These are phyloP conservation scores for Spergularia bocconei DNA, from an alignment of 148 eudicot species.

Conservation along the genomic window DNA sequence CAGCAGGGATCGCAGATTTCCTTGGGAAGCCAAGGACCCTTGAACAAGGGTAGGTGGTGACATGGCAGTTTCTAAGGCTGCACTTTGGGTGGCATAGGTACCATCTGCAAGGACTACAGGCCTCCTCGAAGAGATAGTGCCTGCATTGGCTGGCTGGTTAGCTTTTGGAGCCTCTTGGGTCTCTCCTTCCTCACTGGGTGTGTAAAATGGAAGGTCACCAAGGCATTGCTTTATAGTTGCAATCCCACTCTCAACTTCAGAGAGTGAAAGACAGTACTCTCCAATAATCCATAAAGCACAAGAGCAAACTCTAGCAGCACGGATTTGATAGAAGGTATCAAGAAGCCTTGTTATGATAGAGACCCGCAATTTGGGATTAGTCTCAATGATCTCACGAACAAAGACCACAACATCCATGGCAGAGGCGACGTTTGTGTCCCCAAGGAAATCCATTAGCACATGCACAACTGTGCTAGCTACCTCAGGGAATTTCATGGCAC, in stretches of 20 bases:
- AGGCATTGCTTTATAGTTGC: conserved; percentile 85
- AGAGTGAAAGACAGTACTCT: conserved; percentile 82
- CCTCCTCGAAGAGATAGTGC: conserved; percentile 74
- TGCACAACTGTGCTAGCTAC: conserved; percentile 99
- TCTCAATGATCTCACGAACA: conserved; percentile 87
- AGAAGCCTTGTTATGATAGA: conserved; percentile 82
- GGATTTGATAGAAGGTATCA: conserved; percentile 92
- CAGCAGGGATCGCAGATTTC: conserved; percentile 80
- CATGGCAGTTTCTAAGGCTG: conserved; percentile 82
- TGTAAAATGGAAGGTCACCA: conserved; percentile 87
- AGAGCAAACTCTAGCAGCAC: conserved; percentile 84
- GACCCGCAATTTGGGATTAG: conserved; percentile 83
- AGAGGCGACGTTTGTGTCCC: conserved; percentile 85
- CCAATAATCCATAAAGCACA: conserved; percentile 97
- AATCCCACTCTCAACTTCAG: conserved; percentile 90
- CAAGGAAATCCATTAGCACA: conserved; percentile 96
- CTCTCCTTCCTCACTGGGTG: conserved; percentile 71
- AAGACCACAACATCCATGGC: conserved; percentile 92
- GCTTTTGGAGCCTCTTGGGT: conserved; percentile 58
- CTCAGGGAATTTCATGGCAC: conserved; percentile 95
- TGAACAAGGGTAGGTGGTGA: conserved; percentile 71
- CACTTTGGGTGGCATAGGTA: conserved; percentile 96
- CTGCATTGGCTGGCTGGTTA: conserved; percentile 56
- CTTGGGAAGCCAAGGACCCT: conserved; percentile 69
- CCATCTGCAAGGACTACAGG: conserved; percentile 97